Conservation (phyloP, 768 basidiomycete species). For the Boletus tylopilopsis region DNA sequence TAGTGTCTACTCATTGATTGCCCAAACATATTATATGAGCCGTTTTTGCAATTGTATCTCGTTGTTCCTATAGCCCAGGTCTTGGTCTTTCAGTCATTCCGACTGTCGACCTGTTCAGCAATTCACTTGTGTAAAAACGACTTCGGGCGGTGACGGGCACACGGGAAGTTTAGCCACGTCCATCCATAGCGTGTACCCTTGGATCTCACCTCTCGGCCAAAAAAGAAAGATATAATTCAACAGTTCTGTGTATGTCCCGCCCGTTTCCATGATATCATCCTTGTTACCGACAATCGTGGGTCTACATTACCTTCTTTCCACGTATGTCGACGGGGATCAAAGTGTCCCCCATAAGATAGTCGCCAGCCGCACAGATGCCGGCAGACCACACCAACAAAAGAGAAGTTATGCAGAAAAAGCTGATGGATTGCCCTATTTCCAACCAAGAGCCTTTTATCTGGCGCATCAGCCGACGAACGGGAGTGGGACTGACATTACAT, state of each 20-base stretch:
- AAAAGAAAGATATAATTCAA: not conserved
- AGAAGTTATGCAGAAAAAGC: constrained; percentile 82
- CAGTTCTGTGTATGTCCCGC: constrained; percentile 2
- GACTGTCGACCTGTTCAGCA: not conserved
- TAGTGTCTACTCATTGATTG: constrained; percentile 14
- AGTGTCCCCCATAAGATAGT: constrained; percentile 54
- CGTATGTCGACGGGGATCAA: constrained; percentile 19
- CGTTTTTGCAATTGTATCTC: not conserved
- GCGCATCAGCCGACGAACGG: constrained; percentile 3
- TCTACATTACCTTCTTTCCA: constrained; percentile 22
- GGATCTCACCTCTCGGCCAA: not conserved
- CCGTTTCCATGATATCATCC: not conserved
- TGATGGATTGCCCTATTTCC: constrained; percentile 86
- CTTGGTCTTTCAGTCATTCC: not conserved
- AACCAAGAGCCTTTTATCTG: constrained; percentile 67
- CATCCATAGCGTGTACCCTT: not conserved
- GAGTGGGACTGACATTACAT: constrained; percentile 11
- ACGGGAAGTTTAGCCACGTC: not conserved
- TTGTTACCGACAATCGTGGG: constrained; percentile 22
- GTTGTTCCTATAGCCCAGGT: not conserved
- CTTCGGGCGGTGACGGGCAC: not conserved
- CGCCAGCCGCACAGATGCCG: constrained; percentile 69
- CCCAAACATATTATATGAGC: not conserved
- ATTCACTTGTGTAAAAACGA: not conserved
- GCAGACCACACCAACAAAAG: constrained; percentile 76